Percentiles rank a stretch among this genome's conserved stretches.
Conservation (phyloP, 306 rosid genomes). For the Vicia sativa region DNA sequence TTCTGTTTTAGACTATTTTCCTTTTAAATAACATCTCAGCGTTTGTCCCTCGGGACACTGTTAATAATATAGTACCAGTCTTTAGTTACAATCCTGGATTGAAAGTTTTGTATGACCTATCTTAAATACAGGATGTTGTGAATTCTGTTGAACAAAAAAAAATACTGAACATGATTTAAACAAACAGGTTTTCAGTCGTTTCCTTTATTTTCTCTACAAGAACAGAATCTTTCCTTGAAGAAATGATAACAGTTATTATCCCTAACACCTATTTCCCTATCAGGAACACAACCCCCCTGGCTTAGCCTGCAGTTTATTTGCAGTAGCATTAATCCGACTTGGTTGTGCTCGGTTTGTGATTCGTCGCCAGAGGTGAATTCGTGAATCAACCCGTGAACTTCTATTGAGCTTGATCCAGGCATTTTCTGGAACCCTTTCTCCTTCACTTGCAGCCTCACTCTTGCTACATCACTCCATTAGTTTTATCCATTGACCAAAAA, state of each 20-base stretch:
- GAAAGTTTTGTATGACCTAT: slow-evolving; percentile 17
- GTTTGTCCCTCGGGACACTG: slow-evolving; percentile 5
- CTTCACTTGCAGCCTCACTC: slow-evolving; percentile 74
- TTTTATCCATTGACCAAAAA: slow-evolving; percentile 59
- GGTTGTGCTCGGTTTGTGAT: slow-evolving; percentile 50
- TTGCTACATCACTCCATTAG: slow-evolving; percentile 65
- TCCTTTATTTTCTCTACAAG: slow-evolving; percentile 52
- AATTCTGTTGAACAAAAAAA: neutral
- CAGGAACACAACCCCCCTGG: slow-evolving; percentile 69
- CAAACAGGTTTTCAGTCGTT: neutral
- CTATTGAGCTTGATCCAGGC: slow-evolving; percentile 74
- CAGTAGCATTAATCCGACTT: slow-evolving; percentile 56
- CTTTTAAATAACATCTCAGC: neutral
- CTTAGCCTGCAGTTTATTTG: slow-evolving; percentile 64
- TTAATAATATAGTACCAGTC: slow-evolving; percentile 18
- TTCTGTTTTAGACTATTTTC: slow-evolving; percentile 10
- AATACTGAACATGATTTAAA: neutral
- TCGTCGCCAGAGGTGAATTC: slow-evolving; percentile 73
- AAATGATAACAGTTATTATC: slow-evolving; percentile 73
- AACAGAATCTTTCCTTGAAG: slow-evolving; percentile 65
- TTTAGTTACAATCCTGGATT: slow-evolving; percentile 18
- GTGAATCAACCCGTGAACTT: slow-evolving; percentile 60
- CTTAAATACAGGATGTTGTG: slow-evolving; percentile 11
- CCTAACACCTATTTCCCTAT: slow-evolving; percentile 69
- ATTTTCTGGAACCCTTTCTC: no score